phyloP scores from a whole-genome alignment of 2,329 filamentous ascomycete genomes.

The Cercospora zeina region DNA sequence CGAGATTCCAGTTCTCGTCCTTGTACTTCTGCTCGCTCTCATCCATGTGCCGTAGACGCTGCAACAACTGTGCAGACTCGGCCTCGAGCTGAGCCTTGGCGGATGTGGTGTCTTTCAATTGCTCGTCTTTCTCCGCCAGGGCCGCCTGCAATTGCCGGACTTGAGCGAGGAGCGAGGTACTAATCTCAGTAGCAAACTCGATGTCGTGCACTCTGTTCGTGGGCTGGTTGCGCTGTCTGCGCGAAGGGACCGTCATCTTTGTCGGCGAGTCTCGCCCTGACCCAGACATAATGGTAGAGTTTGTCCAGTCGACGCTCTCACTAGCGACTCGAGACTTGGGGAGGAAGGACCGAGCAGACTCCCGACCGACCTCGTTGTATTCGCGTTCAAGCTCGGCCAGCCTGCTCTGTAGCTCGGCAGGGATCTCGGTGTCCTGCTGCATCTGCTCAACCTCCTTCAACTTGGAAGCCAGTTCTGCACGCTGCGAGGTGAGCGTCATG shows the following conservation, averaged over 20 bases:
- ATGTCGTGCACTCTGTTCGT: constrained; percentile 90
- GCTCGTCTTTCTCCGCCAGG: constrained; percentile 83
- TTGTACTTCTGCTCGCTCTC: constrained; percentile 96
- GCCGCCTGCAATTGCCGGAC: constrained; percentile 85
- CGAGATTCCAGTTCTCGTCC: constrained; percentile 97
- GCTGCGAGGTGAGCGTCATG: constrained; percentile 82
- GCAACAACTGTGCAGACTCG: constrained; percentile 75
- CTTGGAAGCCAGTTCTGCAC: constrained; percentile 76
- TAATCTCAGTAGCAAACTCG: constrained; percentile 97
- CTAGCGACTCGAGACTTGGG: constrained; percentile 60
- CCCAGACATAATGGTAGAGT: constrained; percentile 65
- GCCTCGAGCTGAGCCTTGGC: constrained; percentile 80
- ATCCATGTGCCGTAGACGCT: constrained; percentile 78
- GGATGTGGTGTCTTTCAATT: constrained; percentile 70
- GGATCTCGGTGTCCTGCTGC: constrained; percentile 67
- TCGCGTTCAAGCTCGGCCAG: constrained; percentile 87
- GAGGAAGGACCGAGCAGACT: constrained; percentile 84
- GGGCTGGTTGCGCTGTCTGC: constrained; percentile 87
- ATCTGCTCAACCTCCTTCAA: constrained; percentile 78
- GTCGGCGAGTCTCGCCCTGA: constrained; percentile 83
- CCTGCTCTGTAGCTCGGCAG: constrained; percentile 77
- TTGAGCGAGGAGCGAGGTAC: constrained; percentile 89
- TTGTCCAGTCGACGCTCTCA: constrained; percentile 33
- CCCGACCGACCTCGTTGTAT: constrained; percentile 88
- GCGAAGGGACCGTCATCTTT: constrained; percentile 75